Percentiles rank a stretch among this genome's conserved stretches.
These are phyloP conservation scores for Cystofilobasidium macerans DNA, from an alignment of 768 basidiomycete species.

Conservation along the genomic window DNA sequence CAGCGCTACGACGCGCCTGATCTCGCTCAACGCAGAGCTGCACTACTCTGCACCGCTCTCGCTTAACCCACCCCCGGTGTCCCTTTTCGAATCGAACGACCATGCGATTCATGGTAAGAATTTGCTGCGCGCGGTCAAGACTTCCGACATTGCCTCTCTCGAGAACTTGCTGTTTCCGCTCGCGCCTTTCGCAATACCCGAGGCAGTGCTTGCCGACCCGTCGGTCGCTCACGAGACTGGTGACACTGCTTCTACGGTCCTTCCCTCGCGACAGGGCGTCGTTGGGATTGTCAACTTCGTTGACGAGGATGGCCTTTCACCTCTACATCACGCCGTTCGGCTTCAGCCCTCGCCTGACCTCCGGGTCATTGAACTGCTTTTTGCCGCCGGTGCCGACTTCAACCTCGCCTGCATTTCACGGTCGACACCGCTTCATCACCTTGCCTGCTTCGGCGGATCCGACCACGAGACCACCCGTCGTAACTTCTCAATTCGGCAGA, in stretches of 20 bases:
- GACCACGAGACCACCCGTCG: neutral
- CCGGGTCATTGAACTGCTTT: conserved; percentile 9
- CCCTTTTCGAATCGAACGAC: conserved; percentile 1
- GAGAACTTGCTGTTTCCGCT: conserved; percentile 9
- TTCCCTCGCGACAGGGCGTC: neutral
- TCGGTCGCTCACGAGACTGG: too few relatives aligned
- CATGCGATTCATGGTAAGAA: neutral
- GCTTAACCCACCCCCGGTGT: neutral
- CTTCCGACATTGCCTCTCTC: neutral
- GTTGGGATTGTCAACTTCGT: conserved; percentile 13
- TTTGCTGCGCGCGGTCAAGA: neutral
- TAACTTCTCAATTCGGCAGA: neutral
- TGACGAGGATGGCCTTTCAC: conserved; percentile 12
- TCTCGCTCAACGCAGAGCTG: neutral
- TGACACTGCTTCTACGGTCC: neutral
- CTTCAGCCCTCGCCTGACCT: neutral
- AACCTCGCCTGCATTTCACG: conserved; percentile 7
- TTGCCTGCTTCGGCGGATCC: conserved; percentile 16
- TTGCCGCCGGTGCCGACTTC: conserved; percentile 14
- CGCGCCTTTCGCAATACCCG: neutral
- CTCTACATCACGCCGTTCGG: conserved; percentile 9
- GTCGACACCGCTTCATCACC: conserved; percentile 8
- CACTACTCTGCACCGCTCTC: neutral
- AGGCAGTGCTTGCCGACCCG: neutral
- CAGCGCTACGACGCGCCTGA: too few relatives aligned